Evolutionary conservation across 2,329 filamentous ascomycete species (phyloP), one percentile per base, ranked within the genome.

Genomic region (Xylariaceae sp.): DNA sequence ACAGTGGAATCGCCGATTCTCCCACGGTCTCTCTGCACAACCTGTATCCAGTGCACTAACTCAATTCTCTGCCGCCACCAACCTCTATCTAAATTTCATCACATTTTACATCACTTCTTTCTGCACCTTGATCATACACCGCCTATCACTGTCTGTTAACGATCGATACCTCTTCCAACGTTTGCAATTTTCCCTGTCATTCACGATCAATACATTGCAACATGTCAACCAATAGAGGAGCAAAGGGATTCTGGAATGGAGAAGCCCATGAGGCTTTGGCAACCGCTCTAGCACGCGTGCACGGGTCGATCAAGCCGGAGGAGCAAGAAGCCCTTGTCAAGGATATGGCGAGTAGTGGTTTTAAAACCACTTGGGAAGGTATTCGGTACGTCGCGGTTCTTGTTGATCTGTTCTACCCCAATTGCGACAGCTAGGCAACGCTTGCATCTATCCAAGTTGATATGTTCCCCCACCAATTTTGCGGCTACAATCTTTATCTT

Each of bases 311-410:
- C 21, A 46, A 44, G 11, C 41, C 24, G 2, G 58, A 56, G 3
- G 17, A 63, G 51, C 56, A 65, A 46, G 33, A 24, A 4, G 36
- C 46, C 8, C 2, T 65, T 7, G 49, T 53, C 8, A 16, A 47
- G n/a, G 55, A 53, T 2, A 61, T 65, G 57, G 43, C 33, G 1
- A 26, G 16, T 8, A 37, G n/a, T n/a, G 62, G 62, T 6, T 53
- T 58, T 21, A 3, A 23, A 0, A 53, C 36, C 17, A 55, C 53
- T 6, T 65, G 62, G 62, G 62, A 65, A 24, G 58, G 36, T 6
- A 58, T 65, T 28, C 45, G 63, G 63, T 65, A 58, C 44, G 39
- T 52, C 41, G 11, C 11, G 24, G 6, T 60, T 56, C 45, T 36
- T 29, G 28, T 47, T 39, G 29, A 16, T 46, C 14, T 53, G 4